phyloP scores from a whole-genome alignment of 495 filamentous ascomycete species.

The Podospora didyma region DNA sequence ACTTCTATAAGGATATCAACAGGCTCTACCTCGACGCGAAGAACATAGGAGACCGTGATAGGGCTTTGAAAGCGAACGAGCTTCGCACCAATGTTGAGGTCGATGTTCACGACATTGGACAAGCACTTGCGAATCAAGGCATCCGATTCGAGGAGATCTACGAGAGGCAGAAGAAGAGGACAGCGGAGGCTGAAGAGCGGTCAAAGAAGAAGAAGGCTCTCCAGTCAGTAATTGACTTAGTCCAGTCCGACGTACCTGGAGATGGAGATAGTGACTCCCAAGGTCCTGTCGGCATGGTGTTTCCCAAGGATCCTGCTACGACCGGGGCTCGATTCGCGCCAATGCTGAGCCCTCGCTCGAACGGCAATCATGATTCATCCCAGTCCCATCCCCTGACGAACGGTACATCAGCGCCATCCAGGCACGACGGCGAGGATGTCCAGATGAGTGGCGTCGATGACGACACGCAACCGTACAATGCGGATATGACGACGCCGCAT shows the following conservation, averaged over 20 bases:
- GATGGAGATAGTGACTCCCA: slow-evolving; percentile 34
- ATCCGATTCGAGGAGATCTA: slow-evolving; percentile 55
- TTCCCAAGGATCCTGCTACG: slow-evolving; percentile 43
- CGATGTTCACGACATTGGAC: slow-evolving; percentile 69
- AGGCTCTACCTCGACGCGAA: slow-evolving; percentile 78
- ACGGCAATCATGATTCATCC: slow-evolving; percentile 48
- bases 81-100: slow-evolving; percentile 88
- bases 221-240: slow-evolving; percentile 33
- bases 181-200: slow-evolving; percentile 61
- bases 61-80: slow-evolving; percentile 81
- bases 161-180: slow-evolving; percentile 65
- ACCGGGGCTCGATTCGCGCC: slow-evolving; percentile 44
- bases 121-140: slow-evolving; percentile 45
- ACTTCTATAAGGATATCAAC: slow-evolving; percentile 84
- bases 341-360: slow-evolving; percentile 42
- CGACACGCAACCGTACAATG: slow-evolving; percentile 37
- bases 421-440: slow-evolving; percentile 48
- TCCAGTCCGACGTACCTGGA: slow-evolving; percentile 31
- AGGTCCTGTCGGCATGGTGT: slow-evolving; percentile 58
- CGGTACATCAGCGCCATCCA: slow-evolving; percentile 59
- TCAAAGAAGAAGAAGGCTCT: slow-evolving; percentile 51
- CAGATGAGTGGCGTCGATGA: slow-evolving; percentile 59
- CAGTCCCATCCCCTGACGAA: slow-evolving; percentile 55
- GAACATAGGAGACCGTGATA: slow-evolving; percentile 68
- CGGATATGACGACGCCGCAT: slow-evolving; percentile 33